phyloP scores from a whole-genome alignment of 192 early-diverging fungal genomes.

The Oehlia diaphana region DNA sequence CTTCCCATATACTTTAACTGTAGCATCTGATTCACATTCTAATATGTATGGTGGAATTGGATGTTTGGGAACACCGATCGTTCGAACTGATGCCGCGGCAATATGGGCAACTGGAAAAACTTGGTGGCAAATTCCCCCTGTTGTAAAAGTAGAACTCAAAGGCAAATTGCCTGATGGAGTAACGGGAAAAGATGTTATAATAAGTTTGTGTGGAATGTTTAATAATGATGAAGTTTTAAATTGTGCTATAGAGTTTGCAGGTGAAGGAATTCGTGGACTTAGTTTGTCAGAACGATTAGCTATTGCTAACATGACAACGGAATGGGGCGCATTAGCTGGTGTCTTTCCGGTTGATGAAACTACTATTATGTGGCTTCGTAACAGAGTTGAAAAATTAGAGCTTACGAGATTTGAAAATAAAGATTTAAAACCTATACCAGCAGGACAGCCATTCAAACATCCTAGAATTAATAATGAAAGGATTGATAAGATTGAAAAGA shows the following conservation, averaged over 20 bases:
- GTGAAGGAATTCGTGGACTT: constrained; percentile 63
- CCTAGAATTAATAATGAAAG: constrained; percentile 58
- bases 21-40: constrained; percentile 98
- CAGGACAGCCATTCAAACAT: constrained; percentile 50
- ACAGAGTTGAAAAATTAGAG: constrained; percentile 56
- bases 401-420: constrained; percentile 53
- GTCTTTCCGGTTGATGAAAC: constrained; percentile 90
- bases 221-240: constrained; percentile 96
- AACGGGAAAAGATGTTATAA: constrained; percentile 97
- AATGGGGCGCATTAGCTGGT: constrained; percentile 98
- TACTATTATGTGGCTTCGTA: constrained; percentile 71
- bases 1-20: constrained; percentile 89
- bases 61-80: constrained; percentile 93
- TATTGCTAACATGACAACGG: constrained; percentile 99
- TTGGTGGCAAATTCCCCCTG: constrained; percentile 99
- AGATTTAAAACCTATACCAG: constrained; percentile 43
- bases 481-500: constrained; percentile 41
- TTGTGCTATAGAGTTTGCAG: constrained; percentile 94
- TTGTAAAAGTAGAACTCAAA: constrained; percentile 85
- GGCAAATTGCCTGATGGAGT: constrained; percentile 78
- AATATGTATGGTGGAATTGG: constrained; percentile 99
- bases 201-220: constrained; percentile 89
- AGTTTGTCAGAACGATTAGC: constrained; percentile 90
- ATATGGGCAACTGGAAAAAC: constrained; percentile 98
- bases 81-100: constrained; percentile 96